These are phyloP conservation scores for Tilletia horrida DNA, from an alignment of 1,284 basidiomycete genomes.

Conservation along the genomic window DNA sequence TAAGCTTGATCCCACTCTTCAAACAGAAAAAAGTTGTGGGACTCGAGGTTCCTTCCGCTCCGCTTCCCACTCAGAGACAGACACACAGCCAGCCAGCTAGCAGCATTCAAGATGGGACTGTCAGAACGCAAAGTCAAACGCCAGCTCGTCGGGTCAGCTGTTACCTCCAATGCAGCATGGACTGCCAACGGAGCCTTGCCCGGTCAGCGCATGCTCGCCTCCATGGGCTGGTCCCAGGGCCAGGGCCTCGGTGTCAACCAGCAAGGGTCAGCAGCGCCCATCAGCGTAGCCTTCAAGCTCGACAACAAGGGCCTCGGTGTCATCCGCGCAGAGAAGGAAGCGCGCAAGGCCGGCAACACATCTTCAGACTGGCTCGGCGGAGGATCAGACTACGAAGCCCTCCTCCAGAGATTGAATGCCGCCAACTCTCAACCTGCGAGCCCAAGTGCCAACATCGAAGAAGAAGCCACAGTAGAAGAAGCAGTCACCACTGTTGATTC, in stretches of 20 bases:
- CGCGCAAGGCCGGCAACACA: slow-evolving; percentile 33
- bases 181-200: slow-evolving; percentile 46
- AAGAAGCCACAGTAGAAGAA: slow-evolving; percentile 4
- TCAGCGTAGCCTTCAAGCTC: slow-evolving; percentile 49
- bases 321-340: slow-evolving; percentile 47
- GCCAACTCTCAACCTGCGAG: slow-evolving; percentile 33
- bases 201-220: slow-evolving; percentile 51
- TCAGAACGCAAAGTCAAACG: slow-evolving; percentile 48
- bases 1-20: too few relatives aligned
- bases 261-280: slow-evolving; percentile 43
- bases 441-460: slow-evolving; percentile 18
- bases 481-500: background rate
- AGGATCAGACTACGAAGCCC: slow-evolving; percentile 47
- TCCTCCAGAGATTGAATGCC: slow-evolving; percentile 52
- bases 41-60: too few relatives aligned
- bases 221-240: slow-evolving; percentile 53
- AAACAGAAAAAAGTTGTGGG: too few relatives aligned
- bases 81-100: too few relatives aligned
- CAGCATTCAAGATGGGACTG: slow-evolving; percentile 52
- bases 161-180: slow-evolving; percentile 47
- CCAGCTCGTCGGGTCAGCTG: slow-evolving; percentile 48
- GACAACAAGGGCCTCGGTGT: slow-evolving; percentile 55
- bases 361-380: slow-evolving; percentile 43
- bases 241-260: slow-evolving; percentile 43
- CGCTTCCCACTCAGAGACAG: background rate